These are phyloP conservation scores for Francoa sonchifolia DNA, from an alignment of 441 rosid genomes.

Conservation along the genomic window DNA sequence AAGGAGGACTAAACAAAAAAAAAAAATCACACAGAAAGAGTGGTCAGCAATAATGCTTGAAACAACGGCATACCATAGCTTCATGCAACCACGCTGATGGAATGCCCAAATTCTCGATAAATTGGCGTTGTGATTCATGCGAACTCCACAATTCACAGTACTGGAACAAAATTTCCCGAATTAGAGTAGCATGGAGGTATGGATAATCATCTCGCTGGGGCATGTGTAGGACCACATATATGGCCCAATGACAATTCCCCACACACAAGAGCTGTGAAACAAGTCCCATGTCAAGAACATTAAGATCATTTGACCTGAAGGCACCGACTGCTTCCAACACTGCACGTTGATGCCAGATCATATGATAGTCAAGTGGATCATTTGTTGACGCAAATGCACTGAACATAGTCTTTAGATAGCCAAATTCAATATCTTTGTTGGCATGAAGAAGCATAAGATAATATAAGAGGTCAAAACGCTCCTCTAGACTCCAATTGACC, in stretches of 20 bases:
- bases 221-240: conserved; percentile 85
- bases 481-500: conserved; percentile 23
- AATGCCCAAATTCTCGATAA: conserved; percentile 67
- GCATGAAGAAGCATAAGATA: conserved; percentile 96
- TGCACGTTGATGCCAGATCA: conserved; percentile 96
- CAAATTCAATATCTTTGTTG: conserved; percentile 41
- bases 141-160: conserved; percentile 89
- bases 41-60: conserved; percentile 7
- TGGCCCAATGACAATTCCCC: conserved; percentile 92
- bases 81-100: conserved; percentile 88
- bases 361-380: conserved; percentile 96
- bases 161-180: conserved; percentile 81
- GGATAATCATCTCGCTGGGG: conserved; percentile 63
- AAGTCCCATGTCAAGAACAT: conserved; percentile 85
- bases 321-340: conserved; percentile 75
- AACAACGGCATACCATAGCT: conserved; percentile 57
- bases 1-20: conserved; percentile 4
- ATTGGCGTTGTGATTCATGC: conserved; percentile 55
- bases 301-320: conserved; percentile 72
- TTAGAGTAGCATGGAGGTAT: conserved; percentile 53
- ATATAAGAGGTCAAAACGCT: conserved; percentile 69
- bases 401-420: conserved; percentile 68
- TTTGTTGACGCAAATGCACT: conserved; percentile 82
- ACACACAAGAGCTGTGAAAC: conserved; percentile 71
- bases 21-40: conserved; percentile 1